Evolutionary conservation across 2,329 filamentous ascomycete genomes (phyloP).

Genomic region (Ascosphaera apis): DNA sequence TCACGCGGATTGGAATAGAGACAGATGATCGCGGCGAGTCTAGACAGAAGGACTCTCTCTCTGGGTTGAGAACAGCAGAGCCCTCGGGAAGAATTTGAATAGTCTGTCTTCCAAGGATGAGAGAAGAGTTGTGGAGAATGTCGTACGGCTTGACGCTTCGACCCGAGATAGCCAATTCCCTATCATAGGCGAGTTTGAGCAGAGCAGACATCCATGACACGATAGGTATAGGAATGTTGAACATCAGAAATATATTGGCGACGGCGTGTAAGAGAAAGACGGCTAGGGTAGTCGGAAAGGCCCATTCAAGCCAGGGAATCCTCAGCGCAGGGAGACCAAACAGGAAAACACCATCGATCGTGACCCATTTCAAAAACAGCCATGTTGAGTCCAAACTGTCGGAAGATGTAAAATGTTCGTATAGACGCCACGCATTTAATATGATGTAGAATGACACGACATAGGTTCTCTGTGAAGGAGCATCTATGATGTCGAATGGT

Average conservation of each 20-base stretch:
- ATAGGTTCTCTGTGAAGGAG: constrained; percentile 76
- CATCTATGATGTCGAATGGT: constrained; percentile 60
- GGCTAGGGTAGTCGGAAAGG: constrained; percentile 45
- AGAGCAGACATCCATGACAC: constrained; percentile 49
- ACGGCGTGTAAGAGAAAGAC: constrained; percentile 50
- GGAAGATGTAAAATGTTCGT: constrained; percentile 61
- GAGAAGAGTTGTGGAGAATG: constrained; percentile 74
- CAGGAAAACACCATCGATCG: constrained; percentile 65
- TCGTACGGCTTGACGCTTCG: constrained; percentile 68
- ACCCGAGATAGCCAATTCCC: constrained; percentile 84
- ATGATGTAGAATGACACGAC: constrained; percentile 55
- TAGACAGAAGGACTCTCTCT: constrained; percentile 60
- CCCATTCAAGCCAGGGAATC: constrained; percentile 94
- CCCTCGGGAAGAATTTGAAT: constrained; percentile 96
- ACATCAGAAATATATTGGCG: constrained; percentile 74
- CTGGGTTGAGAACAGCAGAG: constrained; percentile 69
- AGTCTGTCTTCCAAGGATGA: constrained; percentile 90
- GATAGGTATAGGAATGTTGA: constrained; percentile 62
- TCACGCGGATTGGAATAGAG: constrained; percentile 68
- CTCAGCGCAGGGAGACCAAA: constrained; percentile 68
- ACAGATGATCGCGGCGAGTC: constrained; percentile 37
- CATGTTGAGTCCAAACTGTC: constrained; percentile 72
- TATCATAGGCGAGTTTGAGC: constrained; percentile 67
- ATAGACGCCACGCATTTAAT: constrained; percentile 62
- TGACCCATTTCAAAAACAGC: constrained; percentile 83